Conservation (phyloP, 768 basidiomycete species). For the Dacryopinax primogenitus region DNA sequence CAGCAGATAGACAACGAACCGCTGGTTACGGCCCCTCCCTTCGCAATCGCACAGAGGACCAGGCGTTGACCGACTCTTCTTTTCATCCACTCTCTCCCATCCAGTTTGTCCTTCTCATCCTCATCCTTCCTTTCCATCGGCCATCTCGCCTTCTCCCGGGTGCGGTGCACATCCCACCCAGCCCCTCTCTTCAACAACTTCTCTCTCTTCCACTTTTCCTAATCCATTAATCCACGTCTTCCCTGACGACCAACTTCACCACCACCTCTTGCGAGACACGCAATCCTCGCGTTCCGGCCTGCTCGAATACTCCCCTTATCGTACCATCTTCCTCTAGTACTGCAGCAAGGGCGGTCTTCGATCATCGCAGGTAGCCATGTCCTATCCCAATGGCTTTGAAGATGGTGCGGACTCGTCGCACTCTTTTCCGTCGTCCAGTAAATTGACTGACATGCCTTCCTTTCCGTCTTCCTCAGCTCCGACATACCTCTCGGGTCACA, state of each 20-base stretch:
- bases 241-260: not conserved
- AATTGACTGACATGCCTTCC: constrained; percentile 6
- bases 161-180: not conserved
- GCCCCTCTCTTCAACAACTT: not conserved
- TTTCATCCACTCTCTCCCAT: not conserved
- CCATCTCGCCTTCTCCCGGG: not conserved
- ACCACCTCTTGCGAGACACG: not conserved
- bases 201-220: not conserved
- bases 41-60: not conserved
- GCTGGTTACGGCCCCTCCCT: not conserved
- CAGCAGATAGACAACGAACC: not conserved
- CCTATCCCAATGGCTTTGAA: constrained; percentile 3
- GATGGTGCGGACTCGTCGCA: not conserved
- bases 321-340: not conserved
- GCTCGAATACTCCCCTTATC: not conserved
- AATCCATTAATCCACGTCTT: not conserved
- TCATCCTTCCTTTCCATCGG: not conserved
- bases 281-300: not conserved
- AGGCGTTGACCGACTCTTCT: not conserved
- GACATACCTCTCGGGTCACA: constrained; percentile 65
- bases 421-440: not conserved
- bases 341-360: not conserved
- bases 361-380: not conserved
- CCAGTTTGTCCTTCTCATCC: not conserved
- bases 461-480: constrained; percentile 34